Base-by-base conservation (phyloP, 176 grass and related monocot species). In the Rhynchospora tenuis region DNA sequence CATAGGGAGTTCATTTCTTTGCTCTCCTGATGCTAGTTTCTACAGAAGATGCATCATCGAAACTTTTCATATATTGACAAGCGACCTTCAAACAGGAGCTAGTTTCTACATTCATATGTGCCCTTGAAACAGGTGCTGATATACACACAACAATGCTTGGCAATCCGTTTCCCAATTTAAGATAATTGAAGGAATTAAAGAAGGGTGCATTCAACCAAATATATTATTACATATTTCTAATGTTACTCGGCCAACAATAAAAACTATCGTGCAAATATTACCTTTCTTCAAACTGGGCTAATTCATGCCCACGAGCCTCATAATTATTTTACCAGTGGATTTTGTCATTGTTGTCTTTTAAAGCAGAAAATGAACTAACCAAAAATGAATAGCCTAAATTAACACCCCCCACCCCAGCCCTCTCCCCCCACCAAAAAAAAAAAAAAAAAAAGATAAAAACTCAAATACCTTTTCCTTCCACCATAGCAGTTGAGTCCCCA, bases 381-480 rank as follows among this genome's bases (percentile, higher is more conserved):
- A 73, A 26, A 26, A 75, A 7, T 54, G 22, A 54, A 75, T n/a
- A 52, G 46, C 52, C 72, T 54, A 12, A 52, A 20, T 24, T 54
- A 5, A 75, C 26, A 12, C 0, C 12, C 59, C 38, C n/a, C n/a
- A n/a, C n/a, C n/a, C n/a, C n/a, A n/a, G n/a, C n/a, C n/a, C n/a
- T n/a, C n/a, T n/a, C n/a, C n/a, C n/a, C n/a, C n/a, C n/a, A n/a
- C n/a, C n/a, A n/a, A n/a, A n/a, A n/a, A n/a, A n/a, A n/a, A n/a
- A n/a, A n/a, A n/a, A n/a, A n/a, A n/a, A n/a, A n/a, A n/a, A n/a
- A n/a, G n/a, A n/a, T n/a, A 80, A 80, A 7, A 80, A 7, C 23
- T 64, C 38, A 82, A 51, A 66, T 44, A 60, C 79, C 59, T n/a
- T 81, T 81, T 48, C 79, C 79, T 45, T 46, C 38, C 20, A 13